Evolutionary conservation across 2,329 filamentous ascomycete genomes (phyloP), one percentile per base, ranked within the genome.

Genomic region (Trichoderma endophyticum): DNA sequence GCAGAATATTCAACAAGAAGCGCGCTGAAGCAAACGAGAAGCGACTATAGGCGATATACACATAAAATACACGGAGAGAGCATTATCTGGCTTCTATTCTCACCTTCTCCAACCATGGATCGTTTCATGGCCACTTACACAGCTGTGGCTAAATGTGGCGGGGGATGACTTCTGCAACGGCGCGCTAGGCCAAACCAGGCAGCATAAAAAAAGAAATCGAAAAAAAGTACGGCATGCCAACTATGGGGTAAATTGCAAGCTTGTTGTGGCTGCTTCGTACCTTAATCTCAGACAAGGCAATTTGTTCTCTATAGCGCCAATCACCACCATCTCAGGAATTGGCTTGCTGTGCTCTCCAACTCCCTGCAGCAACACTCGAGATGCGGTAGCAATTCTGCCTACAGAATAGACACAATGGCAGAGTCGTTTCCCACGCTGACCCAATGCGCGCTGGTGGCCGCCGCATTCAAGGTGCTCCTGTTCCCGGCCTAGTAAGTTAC

Each of bases 391-490:
- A 26, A 14, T 18, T 60, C 67, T 26, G 28, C 24, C 28, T 75
- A 67, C 72, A 76, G 60, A 4, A 69, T 72, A 76, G 60, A 63
- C 30, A 81, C 77, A 78, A 97, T 97, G 94, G 87, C 90, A 79
- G 93, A 95, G 75, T 83, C 90, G 70, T 94, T 95, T 81, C 96
- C 96, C 71, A 93, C 95, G n/a, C 87, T 98, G 82, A 85, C 90
- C 81, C 95, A 98, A 85, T 95, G 92, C 86, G 93, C 94, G 76
- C 84, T 97, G 76, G 91, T 97, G 75, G 92, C 95, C 71, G 92
- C 93, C 28, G 94, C 94, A 39, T 89, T 98, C 81, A 98, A 98
- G 84, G 86, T 98, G 74, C 89, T 98, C 73, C 87, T 98, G 71
- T 96, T 97, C 82, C 95, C 95, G 34, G 93, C 95, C 76, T 98